phyloP scores from a whole-genome alignment of 2,329 filamentous ascomycete genomes.

The Talaromyces atroroseus region DNA sequence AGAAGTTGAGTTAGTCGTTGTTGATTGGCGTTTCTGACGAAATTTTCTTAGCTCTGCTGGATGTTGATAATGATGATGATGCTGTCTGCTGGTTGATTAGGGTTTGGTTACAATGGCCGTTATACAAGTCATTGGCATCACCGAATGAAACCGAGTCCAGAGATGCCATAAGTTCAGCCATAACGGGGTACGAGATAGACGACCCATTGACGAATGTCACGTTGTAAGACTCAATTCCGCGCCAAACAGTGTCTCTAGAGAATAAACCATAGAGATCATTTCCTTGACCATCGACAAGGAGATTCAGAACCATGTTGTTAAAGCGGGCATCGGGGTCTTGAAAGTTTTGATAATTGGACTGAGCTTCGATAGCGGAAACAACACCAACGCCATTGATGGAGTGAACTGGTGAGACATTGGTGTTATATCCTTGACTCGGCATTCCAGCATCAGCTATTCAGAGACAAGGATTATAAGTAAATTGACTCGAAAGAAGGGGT shows the following conservation, averaged over 20 bases:
- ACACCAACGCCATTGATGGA: conserved; percentile 55
- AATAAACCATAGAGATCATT: neutral
- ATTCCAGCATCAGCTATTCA: neutral
- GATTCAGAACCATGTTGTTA: conserved; percentile 2
- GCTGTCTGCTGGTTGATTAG: too few species aligned
- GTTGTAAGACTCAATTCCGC: conserved; percentile 1
- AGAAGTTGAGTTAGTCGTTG: neutral
- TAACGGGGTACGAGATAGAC: neutral
- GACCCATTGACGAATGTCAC: conserved; percentile 7
- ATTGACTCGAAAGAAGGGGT: too few species aligned
- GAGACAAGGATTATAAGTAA: neutral
- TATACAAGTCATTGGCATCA: neutral
- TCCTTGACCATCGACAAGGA: neutral
- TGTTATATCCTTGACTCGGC: conserved; percentile 28
- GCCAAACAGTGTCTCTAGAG: conserved; percentile 2
- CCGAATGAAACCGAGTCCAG: neutral
- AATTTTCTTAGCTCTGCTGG: too few species aligned
- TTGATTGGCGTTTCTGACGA: too few species aligned
- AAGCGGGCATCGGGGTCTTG: conserved; percentile 57
- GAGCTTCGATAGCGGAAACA: conserved; percentile 40
- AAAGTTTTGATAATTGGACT: conserved; percentile 43
- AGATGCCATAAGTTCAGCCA: neutral
- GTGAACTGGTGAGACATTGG: conserved; percentile 47
- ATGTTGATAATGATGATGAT: too few species aligned
- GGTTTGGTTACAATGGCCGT: neutral